phyloP scores from a whole-genome alignment of 352 stramenopile genomes.

The Chrysophaeum taylorii region DNA sequence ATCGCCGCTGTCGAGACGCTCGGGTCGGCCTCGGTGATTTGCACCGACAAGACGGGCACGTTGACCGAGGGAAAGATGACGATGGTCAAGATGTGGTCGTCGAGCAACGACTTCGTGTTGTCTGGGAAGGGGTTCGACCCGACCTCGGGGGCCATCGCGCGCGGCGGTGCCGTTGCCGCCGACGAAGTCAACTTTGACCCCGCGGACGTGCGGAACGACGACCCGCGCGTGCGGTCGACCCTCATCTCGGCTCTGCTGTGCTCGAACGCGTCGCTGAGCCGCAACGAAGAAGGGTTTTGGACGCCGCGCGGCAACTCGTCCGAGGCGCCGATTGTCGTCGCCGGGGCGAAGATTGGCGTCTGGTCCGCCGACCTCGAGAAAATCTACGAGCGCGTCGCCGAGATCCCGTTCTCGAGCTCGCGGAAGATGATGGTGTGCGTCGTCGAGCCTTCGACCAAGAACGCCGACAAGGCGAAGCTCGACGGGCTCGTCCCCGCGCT shows the following conservation, averaged over 20 bases:
- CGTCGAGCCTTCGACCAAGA: no score
- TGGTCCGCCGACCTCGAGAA: neutral
- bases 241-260: neutral
- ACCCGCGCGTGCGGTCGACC: neutral
- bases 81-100: neutral
- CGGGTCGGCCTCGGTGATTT: neutral
- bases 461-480: no score
- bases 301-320: neutral
- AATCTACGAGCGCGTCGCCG: neutral
- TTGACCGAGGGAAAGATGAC: neutral
- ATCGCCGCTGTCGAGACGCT: neutral
- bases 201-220: no score
- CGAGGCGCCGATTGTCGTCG: neutral
- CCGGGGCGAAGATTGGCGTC: neutral
- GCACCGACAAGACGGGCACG: neutral
- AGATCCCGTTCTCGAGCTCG: neutral
- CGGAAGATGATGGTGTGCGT: conserved; percentile 7
- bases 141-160: neutral
- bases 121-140: neutral
- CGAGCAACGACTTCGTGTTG: neutral
- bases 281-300: neutral
- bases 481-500: neutral
- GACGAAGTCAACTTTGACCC: neutral
- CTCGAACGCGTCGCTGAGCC: neutral
- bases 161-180: neutral